Evolutionary conservation across 2,329 filamentous ascomycete genomes (phyloP).

Genomic region (Hirsutella rhossiliensis): DNA sequence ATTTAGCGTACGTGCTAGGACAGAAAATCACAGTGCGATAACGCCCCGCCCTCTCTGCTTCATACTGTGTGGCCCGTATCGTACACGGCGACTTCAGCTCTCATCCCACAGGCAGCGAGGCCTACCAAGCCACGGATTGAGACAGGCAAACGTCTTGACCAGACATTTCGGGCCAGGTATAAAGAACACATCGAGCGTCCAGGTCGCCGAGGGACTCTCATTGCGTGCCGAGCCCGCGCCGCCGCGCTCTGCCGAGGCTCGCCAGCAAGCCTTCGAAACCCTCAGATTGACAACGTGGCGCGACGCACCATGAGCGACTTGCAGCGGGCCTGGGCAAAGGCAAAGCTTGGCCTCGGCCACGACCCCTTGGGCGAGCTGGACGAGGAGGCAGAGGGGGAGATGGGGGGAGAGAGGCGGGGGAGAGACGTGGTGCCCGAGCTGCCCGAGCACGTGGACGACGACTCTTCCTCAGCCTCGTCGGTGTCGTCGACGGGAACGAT

Average conservation of each 20-base stretch:
- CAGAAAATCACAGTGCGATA: background rate
- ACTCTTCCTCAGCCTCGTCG: slow-evolving; percentile 67
- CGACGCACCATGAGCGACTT: slow-evolving; percentile 59
- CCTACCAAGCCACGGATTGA: background rate
- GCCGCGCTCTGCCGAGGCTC: background rate
- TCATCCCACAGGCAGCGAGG: background rate
- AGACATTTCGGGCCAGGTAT: background rate
- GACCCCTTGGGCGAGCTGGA: slow-evolving; percentile 39
- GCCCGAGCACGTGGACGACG: slow-evolving; percentile 38
- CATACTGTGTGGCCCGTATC: background rate
- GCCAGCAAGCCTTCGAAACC: background rate
- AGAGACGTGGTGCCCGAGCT: slow-evolving; percentile 33
- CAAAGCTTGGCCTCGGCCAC: slow-evolving; percentile 50
- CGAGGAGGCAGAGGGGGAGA: slow-evolving; percentile 25
- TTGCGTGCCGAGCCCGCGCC: background rate
- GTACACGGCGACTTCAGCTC: background rate
- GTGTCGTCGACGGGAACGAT: slow-evolving; percentile 89
- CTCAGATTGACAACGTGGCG: background rate
- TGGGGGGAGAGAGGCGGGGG: background rate
- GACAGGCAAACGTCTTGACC: background rate
- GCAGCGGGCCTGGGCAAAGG: slow-evolving; percentile 66
- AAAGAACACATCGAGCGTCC: background rate
- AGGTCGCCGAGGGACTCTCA: background rate
- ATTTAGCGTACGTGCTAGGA: background rate
- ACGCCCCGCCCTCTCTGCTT: background rate